Evolutionary conservation across 306 rosid genomes (phyloP), one percentile per base, ranked within the genome.

Genomic region (Inga leiocalycina): DNA sequence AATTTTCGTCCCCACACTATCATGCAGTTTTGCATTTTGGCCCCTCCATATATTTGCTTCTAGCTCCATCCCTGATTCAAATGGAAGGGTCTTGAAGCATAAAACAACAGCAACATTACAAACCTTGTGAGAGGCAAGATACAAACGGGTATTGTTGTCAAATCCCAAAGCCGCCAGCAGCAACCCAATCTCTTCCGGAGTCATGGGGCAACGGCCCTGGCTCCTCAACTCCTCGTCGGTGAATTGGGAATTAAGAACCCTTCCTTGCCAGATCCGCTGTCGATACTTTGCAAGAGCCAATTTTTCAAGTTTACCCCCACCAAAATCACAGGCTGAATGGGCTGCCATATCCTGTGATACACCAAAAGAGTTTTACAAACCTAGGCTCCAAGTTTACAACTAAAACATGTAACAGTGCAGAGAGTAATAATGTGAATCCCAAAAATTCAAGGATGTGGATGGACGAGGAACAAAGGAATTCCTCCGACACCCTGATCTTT

Each of bases 41-140:
- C 56, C 56, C 56, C 56, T 51, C 56, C 56, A 51, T 51, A 51
- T 6, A 51, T 51, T 51, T 16, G 57, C 57, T 52, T 52, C 61
- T 5, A 52, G 61, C 1, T 52, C 22, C 3, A 1, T 2, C 62
- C 27, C 62, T 8, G 62, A 56, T 8, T 56, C 2, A 73, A 71
- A 68, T 35, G 76, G 81, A 65, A 0, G 39, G 73, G 80, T 48
- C 74, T 68, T 46, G 19, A 8, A 27, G 44, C 59, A 52, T 45
- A 68, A 78, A 64, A 76, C 44, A 72, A 82, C 72, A 20, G 86
- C 56, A 79, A 74, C 61, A 37, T 43, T 13, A 82, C 27, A 70
- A 81, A 96, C 99, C 99, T 96, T 96, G 91, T 96, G 99, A 77
- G 99, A 96, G 64, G 99, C 99, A 76, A 96, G 97, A 90, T 94